Evolutionary conservation across 768 basidiomycete species (phyloP).

Genomic region (Suillus lakei): DNA sequence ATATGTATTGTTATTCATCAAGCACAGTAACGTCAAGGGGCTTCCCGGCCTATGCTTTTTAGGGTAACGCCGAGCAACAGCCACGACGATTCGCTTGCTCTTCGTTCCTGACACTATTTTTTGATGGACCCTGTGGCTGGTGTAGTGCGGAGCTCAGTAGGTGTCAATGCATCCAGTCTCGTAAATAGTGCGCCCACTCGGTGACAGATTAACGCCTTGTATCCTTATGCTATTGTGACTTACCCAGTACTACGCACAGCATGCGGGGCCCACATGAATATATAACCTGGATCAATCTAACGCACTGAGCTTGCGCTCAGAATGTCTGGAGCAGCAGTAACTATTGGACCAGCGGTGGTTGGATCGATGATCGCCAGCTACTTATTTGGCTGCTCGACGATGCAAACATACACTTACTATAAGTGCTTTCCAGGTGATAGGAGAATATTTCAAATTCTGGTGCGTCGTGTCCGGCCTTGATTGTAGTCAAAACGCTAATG

Average conservation of each 20-base stretch:
- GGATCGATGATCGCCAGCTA: slow-evolving; percentile 8
- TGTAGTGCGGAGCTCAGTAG: not conserved
- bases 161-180: not conserved
- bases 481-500: not conserved
- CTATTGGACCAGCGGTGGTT: slow-evolving; percentile 14
- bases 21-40: not conserved
- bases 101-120: slow-evolving; percentile 1
- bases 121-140: not conserved
- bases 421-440: slow-evolving; percentile 5
- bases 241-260: not conserved
- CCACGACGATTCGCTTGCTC: not conserved
- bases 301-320: not conserved
- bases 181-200: not conserved
- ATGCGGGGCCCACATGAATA: not conserved
- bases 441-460: slow-evolving; percentile 3
- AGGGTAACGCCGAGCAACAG: not conserved
- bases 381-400: slow-evolving; percentile 12
- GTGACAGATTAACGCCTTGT: not conserved
- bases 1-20: too few relatives aligned
- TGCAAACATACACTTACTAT: slow-evolving; percentile 13
- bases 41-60: not conserved
- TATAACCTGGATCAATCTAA: not conserved
- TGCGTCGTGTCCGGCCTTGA: not conserved
- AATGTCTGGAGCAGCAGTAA: slow-evolving; percentile 6
- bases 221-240: not conserved